Conservation (phyloP, 2,329 filamentous ascomycete species). For the Aspergillus sp. region DNA sequence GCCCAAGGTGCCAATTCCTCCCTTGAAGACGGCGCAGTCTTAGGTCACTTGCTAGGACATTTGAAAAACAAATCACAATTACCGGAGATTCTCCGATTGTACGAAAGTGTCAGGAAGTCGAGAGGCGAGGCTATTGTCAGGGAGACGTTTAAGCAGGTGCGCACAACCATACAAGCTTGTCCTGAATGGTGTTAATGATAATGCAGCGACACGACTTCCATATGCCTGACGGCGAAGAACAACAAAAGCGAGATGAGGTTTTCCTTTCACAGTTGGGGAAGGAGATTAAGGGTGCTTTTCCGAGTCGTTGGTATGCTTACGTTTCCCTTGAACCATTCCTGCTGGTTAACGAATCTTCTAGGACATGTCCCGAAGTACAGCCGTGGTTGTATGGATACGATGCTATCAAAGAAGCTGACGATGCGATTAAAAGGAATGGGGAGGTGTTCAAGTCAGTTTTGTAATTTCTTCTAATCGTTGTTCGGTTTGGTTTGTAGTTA, state of each 20-base stretch:
- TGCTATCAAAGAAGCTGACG: slow-evolving; percentile 50
- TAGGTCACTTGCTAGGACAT: slow-evolving; percentile 52
- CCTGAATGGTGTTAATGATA: not conserved
- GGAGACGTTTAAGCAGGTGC: slow-evolving; percentile 52
- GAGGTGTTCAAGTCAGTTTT: slow-evolving; percentile 11
- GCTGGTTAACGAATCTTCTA: slow-evolving; percentile 3
- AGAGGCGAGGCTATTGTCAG: slow-evolving; percentile 51
- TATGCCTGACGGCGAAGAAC: slow-evolving; percentile 50
- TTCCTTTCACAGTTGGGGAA: slow-evolving; percentile 52
- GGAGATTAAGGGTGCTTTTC: slow-evolving; percentile 50
- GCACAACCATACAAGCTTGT: not conserved
- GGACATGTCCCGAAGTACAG: slow-evolving; percentile 56
- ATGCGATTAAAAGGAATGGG: slow-evolving; percentile 22
- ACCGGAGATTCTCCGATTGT: slow-evolving; percentile 37
- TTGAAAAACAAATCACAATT: slow-evolving; percentile 41
- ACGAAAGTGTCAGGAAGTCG: slow-evolving; percentile 42
- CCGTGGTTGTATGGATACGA: slow-evolving; percentile 61
- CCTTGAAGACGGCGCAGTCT: slow-evolving; percentile 61
- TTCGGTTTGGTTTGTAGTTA: too few species aligned
- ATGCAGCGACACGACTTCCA: slow-evolving; percentile 47
- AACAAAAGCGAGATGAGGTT: slow-evolving; percentile 51
- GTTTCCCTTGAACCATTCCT: not conserved
- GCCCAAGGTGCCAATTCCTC: slow-evolving; percentile 62
- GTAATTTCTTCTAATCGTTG: not conserved
- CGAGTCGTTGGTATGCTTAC: slow-evolving; percentile 48